Evolutionary conservation across 106 monocot genomes (phyloP), one percentile per base, ranked within the genome.

Genomic region (Apostasia shenzhenica): DNA sequence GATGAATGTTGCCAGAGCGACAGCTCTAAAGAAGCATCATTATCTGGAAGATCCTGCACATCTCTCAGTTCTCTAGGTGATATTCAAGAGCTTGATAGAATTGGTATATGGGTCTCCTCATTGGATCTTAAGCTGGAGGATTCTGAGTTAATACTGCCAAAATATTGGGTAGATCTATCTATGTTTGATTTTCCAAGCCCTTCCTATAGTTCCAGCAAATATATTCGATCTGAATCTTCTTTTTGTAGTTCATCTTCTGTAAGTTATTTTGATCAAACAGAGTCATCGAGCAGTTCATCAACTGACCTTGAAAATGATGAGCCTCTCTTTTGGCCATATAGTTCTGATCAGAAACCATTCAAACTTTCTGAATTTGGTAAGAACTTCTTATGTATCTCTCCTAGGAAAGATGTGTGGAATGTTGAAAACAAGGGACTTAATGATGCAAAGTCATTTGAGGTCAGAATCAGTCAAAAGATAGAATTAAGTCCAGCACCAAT

Each of bases 241-340:
- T 52, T 3, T 2, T 52, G 9, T 52, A 69, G 60, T 14, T 70
- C 61, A 41, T 14, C n/a, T 57, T 67, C 44, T 38, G 8, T 0
- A 67, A 71, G 50, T 44, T 74, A 70, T 41, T 63, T 11, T 42
- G 55, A 37, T 14, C 42, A 39, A 41, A 43, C 37, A 13, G 38
- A 11, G 2, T 1, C 52, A 2, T 52, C 3, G 11, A 52, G 52
- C 9, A 52, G 52, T 52, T 52, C 52, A 52, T 52, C 52, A 11
- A 52, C 9, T 1, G 80, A 50, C 53, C 13, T 4, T 45, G 79
- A 76, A 26, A 26, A 26, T 14, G 75, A 80, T 8, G 85, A 89
- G 13, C 82, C 85, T 41, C 60, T 89, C 55, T 85, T 80, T 61
- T 89, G 89, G 89, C 85, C 89, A 55, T 82, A 85, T 59, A 26